Evolutionary conservation across 1,284 basidiomycete genomes (phyloP).

Genomic region (Puccinia polysora): DNA sequence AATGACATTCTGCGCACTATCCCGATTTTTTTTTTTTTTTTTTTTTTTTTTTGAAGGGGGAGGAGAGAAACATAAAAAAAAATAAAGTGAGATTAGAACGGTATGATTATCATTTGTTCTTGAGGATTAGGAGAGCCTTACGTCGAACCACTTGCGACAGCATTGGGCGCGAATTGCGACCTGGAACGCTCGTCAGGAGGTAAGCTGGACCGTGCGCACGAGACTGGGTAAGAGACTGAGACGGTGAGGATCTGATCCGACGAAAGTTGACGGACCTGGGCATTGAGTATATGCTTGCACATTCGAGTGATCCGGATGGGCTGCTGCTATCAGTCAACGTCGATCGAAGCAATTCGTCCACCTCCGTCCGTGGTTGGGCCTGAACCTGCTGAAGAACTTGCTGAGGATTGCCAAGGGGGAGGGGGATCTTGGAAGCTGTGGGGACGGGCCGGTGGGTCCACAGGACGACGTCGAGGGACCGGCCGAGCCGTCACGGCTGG

Average conservation of each 20-base stretch:
- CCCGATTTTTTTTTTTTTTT: not conserved
- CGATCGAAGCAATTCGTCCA: too few species aligned
- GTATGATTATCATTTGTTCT: not conserved
- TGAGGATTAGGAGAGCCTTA: constrained; percentile 48
- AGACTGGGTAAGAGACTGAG: not conserved
- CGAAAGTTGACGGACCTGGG: constrained; percentile 58
- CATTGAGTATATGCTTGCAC: constrained; percentile 84
- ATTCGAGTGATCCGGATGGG: not conserved
- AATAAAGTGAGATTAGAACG: not conserved
- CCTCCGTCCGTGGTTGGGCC: too few species aligned
- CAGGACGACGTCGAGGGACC: too few species aligned
- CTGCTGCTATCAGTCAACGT: too few species aligned
- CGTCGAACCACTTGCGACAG: constrained; percentile 89
- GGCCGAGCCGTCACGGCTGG: too few species aligned
- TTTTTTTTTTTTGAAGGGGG: not conserved
- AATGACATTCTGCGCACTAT: constrained; percentile 85
- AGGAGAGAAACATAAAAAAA: constrained; percentile 21
- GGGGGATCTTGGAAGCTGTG: too few species aligned
- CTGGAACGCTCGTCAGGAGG: not conserved
- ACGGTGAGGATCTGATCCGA: not conserved
- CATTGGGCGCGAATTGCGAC: constrained; percentile 88
- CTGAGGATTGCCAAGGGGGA: too few species aligned
- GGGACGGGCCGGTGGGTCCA: too few species aligned
- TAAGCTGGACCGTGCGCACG: not conserved
- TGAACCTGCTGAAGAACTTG: too few species aligned